Evolutionary conservation across 768 basidiomycete species (phyloP).

Genomic region (Hericium erinaceus): DNA sequence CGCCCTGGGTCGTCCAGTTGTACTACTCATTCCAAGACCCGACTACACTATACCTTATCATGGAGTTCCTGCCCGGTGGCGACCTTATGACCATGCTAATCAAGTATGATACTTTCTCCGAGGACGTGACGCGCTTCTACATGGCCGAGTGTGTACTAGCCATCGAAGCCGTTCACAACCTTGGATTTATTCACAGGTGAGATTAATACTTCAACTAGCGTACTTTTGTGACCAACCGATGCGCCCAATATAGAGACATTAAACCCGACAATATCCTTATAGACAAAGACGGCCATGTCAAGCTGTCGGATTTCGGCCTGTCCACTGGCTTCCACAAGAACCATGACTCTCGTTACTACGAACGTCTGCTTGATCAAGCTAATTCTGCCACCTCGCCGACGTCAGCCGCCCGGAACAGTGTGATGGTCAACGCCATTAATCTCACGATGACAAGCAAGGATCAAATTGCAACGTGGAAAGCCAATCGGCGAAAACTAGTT

Average conservation of each 20-base stretch:
- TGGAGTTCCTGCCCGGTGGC: conserved; percentile 98
- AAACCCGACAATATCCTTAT: conserved; percentile 99
- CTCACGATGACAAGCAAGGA: conserved; percentile 91
- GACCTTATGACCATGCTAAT: conserved; percentile 99
- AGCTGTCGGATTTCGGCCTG: conserved; percentile 96
- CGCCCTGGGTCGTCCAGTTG: conserved; percentile 92
- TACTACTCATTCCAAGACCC: conserved; percentile 98
- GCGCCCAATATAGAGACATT: conserved; percentile 62
- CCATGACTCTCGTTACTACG: conserved; percentile 94
- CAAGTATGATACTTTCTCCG: conserved; percentile 98
- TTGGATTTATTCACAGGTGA: conserved; percentile 96
- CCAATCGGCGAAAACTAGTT: conserved; percentile 91
- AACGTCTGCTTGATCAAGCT: conserved; percentile 70
- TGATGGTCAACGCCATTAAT: conserved; percentile 96
- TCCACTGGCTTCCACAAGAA: conserved; percentile 99
- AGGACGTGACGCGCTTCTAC: conserved; percentile 97
- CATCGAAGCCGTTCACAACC: conserved; percentile 93
- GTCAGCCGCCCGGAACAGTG: conserved; percentile 70
- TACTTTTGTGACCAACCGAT: conserved; percentile 3
- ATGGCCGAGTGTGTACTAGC: conserved; percentile 98
- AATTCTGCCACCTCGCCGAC: conserved; percentile 36
- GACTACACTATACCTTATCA: conserved; percentile 88
- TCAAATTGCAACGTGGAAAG: conserved; percentile 97
- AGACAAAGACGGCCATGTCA: conserved; percentile 94
- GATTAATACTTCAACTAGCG: conserved; percentile 17